Percentiles rank a stretch among this genome's conserved stretches.
phyloP scores from a whole-genome alignment of 176 grass and related monocot species.

The Alopecurus myosuroides region DNA sequence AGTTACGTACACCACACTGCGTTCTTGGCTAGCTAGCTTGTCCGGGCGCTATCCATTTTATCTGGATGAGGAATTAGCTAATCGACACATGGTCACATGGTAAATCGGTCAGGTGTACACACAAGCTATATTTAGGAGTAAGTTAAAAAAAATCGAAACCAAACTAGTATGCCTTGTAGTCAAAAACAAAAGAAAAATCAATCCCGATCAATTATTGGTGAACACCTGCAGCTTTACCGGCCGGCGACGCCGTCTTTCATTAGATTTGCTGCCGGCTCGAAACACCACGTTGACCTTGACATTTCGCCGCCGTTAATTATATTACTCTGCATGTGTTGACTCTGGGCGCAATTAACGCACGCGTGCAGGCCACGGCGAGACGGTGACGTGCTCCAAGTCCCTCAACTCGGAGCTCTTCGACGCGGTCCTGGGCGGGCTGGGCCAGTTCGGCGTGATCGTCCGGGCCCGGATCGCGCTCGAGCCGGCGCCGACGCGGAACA shows the following conservation, averaged over 20 bases:
- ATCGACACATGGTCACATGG: too few relatives aligned
- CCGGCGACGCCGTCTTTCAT: conserved; percentile 30
- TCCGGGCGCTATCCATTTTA: not conserved
- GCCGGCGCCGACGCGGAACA: conserved; percentile 37
- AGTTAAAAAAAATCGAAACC: not conserved
- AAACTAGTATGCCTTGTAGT: not conserved
- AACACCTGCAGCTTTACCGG: not conserved
- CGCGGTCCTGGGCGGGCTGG: conserved; percentile 64
- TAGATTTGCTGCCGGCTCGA: conserved; percentile 9
- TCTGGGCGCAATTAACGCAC: not conserved
- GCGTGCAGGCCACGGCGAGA: conserved; percentile 49
- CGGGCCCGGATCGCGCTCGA: conserved; percentile 59
- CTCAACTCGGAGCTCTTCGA: conserved; percentile 60
- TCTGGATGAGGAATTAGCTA: not conserved
- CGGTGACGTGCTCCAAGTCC: conserved; percentile 61
- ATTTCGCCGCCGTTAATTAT: not conserved
- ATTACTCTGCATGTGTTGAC: conserved; percentile 7
- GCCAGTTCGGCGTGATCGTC: conserved; percentile 82
- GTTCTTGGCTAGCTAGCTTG: not conserved
- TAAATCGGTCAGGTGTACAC: too few relatives aligned
- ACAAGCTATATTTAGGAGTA: not conserved
- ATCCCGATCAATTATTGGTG: not conserved
- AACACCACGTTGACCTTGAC: conserved; percentile 10
- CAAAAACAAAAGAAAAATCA: not conserved
- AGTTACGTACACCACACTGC: conserved; percentile 19